These are phyloP conservation scores for Craspedostauros australis DNA, from an alignment of 108 stramenopile species.

Conservation along the genomic window DNA sequence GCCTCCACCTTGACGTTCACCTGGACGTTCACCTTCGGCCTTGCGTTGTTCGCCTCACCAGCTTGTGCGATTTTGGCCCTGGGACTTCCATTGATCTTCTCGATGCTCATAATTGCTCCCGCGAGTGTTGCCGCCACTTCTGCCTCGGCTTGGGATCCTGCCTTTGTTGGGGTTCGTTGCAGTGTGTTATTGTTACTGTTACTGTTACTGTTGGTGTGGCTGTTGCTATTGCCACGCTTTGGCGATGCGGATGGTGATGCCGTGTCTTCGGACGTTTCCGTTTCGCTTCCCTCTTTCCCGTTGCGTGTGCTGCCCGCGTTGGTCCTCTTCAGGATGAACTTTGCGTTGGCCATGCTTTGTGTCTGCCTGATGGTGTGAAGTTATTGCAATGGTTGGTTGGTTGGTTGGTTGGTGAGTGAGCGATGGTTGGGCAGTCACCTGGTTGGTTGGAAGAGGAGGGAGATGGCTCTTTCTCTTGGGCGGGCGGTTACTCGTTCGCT, in stretches of 20 bases:
- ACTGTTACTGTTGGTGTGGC: neutral
- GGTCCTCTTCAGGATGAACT: too few relatives aligned
- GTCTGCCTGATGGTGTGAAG: too few relatives aligned
- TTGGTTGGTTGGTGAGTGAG: too few relatives aligned
- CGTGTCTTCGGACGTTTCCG: neutral
- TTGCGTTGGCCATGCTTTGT: too few relatives aligned
- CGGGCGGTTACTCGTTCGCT: too few relatives aligned
- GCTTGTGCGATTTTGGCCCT: neutral
- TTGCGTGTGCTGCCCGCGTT: neutral
- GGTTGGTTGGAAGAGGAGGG: too few relatives aligned
- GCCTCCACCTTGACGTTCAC: neutral
- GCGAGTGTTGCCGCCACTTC: neutral
- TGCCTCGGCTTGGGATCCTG: neutral
- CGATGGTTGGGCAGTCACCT: too few relatives aligned
- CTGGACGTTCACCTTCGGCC: neutral
- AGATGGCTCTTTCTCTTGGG: too few relatives aligned
- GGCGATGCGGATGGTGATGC: too few relatives aligned
- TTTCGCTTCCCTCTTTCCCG: neutral
- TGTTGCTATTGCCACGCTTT: neutral
- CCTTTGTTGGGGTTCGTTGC: neutral
- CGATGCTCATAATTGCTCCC: neutral
- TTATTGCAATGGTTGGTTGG: too few relatives aligned
- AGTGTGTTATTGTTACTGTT: neutral
- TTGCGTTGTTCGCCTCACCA: neutral
- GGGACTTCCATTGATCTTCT: neutral